Evolutionary conservation across 1,139 yeast genomes (phyloP), one percentile per base, ranked within the genome.

Genomic region (Yamadazyma siamensis): DNA sequence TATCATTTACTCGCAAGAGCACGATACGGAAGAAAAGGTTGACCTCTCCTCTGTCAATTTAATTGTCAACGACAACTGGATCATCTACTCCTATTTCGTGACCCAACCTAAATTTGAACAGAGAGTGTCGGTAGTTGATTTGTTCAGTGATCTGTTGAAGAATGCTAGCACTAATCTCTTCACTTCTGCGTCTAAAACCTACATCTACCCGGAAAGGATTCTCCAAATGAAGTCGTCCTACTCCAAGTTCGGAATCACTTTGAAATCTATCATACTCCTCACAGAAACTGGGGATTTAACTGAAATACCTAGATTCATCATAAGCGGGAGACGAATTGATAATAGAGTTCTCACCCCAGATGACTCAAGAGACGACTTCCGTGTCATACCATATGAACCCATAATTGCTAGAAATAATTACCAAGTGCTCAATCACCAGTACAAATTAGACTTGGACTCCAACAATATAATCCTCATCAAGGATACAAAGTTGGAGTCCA

Each of bases 51-150:
- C 75, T 1, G 47, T 86, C 13, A 65, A 70, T 16, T 48, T 86
- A 22, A 64, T 78, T 1, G 71, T 78, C 54, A 94, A 89, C 34
- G 97, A 91, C 50, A 80, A 88, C 54, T 89, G 94, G 87, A 61
- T 87, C 10, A 70, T 85, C 4, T 83, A 84, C 52, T 65, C 91
- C 0, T 85, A 75, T 50, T 75, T 70, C 51, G 65, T 77, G 30
- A 52, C 54, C 2, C 54, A 54, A 3, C 83, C 83, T 10, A 49
- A 73, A 43, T 53, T 61, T 17, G 77, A 78, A 32, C 76, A 79
- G 36, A 72, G 81, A 44, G 52, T 91, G 11, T 76, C 71, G 13
- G 88, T 84, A 1, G 63, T 87, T 50, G 97, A 91, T 52, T 56
- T 91, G 28, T 91, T 78, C 56, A 94, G 85, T 50, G 20, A 18